Percentiles rank a stretch among this genome's conserved stretches.
Conservation (phyloP, 441 rosid species). For the Hypseocharis bilobata region DNA sequence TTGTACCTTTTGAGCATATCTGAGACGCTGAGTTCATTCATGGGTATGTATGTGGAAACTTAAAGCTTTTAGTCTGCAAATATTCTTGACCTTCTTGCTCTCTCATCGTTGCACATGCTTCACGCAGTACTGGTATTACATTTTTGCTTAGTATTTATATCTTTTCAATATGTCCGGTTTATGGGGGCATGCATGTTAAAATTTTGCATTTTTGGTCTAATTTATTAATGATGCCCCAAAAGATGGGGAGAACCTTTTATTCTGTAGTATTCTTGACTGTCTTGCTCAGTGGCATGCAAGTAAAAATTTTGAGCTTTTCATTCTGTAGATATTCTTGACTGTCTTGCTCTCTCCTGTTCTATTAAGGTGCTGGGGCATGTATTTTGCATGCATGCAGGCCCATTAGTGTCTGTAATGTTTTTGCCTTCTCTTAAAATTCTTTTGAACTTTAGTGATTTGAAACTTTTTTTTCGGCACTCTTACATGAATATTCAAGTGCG, state of each 20-base stretch:
- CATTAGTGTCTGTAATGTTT: too few species aligned
- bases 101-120: slow-evolving; percentile 6
- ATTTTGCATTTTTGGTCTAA: too few species aligned
- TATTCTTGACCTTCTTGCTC: slow-evolving; percentile 15
- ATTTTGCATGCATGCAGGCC: too few species aligned
- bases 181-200: neutral
- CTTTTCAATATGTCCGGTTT: too few species aligned
- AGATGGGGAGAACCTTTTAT: neutral
- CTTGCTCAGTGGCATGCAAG: neutral
- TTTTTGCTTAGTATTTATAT: neutral
- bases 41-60: neutral
- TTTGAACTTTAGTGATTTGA: neutral
- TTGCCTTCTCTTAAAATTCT: neutral
- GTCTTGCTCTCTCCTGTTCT: neutral
- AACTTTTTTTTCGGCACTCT: neutral
- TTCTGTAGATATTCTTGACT: neutral
- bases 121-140: neutral
- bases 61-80: neutral
- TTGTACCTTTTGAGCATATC: neutral
- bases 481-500: neutral
- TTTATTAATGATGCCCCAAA: neutral
- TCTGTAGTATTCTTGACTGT: too few species aligned
- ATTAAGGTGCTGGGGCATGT: too few species aligned
- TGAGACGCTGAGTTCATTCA: neutral
- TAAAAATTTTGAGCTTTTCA: neutral